Base-by-base conservation (phyloP, 1,139 yeast genomes). In the Geotrichum klebahnii region DNA sequence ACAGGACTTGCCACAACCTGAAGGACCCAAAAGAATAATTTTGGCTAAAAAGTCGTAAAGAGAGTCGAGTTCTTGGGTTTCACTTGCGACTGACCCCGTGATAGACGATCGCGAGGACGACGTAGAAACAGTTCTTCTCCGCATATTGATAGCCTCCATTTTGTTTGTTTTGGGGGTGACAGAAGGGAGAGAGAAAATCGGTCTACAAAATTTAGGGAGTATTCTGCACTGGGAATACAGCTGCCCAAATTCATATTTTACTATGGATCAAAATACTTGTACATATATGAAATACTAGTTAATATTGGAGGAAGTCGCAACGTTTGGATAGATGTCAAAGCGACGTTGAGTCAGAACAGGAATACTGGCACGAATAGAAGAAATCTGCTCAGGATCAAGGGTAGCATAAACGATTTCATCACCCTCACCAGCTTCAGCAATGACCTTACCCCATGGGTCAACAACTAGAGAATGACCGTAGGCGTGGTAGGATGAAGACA, bases 391-490 rank as follows among this genome's bases (percentile, higher is more conserved):
- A 2, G 84, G 82, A 56, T 85, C 88, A 56, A 90, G 73, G 55
- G 82, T 89, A 1, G 95, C 95, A 61, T 80, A 84, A 12, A 88
- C 71, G 53, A 86, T 83, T 58, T 82, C 90, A 65, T 89, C 96
- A 5, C 78, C 84, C 60, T 84, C 89, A 9, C 86, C 95, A 8
- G 96, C 95, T 64, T 88, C 95, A 20, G 82, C 82, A 22, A 88
- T 64, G 31, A 88, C 74, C 36, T 79, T 77, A n/a, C 97, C 97
- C 66, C 74, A 71, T 12, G 97, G 97, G 66, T 86, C 94, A 37
- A 80, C 86, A 9, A 88, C 90, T 62, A 87, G 72, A 1, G 96
- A 86, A 65, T 90, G 97, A 1, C 97, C 97, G 63, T 82, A 90
- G 0, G 97, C 96, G 62, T 88, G 96, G 67, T 90, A 90, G 0